phyloP scores from a whole-genome alignment of 2,329 filamentous ascomycete genomes.

The Fusarium pseudocircinatum region DNA sequence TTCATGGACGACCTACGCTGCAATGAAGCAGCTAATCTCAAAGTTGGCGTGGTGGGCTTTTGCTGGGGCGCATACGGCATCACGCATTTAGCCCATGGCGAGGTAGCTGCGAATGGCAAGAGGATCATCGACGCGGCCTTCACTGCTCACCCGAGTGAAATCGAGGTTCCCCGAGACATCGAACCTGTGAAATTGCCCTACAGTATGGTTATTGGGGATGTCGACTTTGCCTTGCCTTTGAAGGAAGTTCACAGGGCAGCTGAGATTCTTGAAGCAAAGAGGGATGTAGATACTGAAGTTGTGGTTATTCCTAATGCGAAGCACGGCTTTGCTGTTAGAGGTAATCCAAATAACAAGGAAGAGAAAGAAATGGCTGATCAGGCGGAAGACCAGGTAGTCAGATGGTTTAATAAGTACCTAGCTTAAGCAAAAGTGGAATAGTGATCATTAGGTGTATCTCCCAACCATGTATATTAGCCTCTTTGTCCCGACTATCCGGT shows the following conservation, averaged over 20 bases:
- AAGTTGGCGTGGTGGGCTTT: background rate
- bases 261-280: background rate
- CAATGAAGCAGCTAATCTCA: background rate
- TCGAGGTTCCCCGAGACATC: background rate
- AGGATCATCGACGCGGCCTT: background rate
- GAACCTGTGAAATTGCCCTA: background rate
- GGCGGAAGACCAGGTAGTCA: background rate
- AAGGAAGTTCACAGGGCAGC: background rate
- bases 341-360: background rate
- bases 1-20: background rate
- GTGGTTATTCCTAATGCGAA: background rate
- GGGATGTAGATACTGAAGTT: background rate
- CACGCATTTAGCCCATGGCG: background rate
- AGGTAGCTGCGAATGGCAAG: background rate
- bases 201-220: background rate
- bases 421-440: too few relatives aligned
- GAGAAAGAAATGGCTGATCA: background rate
- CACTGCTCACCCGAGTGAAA: background rate
- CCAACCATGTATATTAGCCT: too few relatives aligned
- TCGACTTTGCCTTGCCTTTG: background rate
- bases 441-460: too few relatives aligned
- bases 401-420: too few relatives aligned
- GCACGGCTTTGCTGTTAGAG: background rate
- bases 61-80: background rate
- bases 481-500: too few relatives aligned